A percentile compares a stretch with the other conserved stretches of the same genome.
Evolutionary conservation across 331 rosid genomes (phyloP).

Genomic region (Cucumis variabilis): DNA sequence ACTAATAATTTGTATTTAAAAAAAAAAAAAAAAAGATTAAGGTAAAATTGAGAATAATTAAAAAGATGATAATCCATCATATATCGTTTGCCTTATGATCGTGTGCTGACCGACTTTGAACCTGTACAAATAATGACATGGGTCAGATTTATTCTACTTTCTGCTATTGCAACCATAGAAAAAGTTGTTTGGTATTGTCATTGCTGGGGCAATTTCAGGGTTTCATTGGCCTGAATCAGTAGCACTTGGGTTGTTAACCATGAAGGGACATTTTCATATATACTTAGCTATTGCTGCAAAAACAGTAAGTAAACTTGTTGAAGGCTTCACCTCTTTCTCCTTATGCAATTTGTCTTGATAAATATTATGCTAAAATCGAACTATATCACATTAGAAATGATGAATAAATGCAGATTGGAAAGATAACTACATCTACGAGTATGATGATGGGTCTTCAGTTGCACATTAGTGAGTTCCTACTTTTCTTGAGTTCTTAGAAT

Average conservation of each 20-base stretch:
- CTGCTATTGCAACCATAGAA: slow-evolving; percentile 50
- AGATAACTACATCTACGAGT: slow-evolving; percentile 47
- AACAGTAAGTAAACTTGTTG: slow-evolving; percentile 54
- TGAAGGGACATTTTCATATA: slow-evolving; percentile 93
- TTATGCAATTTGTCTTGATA: background rate
- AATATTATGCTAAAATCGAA: background rate
- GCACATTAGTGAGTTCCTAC: too few relatives aligned
- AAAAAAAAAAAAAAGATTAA: too few relatives aligned
- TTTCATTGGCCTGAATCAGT: slow-evolving; percentile 84
- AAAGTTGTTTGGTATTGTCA: slow-evolving; percentile 72
- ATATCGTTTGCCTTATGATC: background rate
- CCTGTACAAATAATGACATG: slow-evolving; percentile 51
- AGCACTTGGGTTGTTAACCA: slow-evolving; percentile 77
- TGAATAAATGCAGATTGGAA: slow-evolving; percentile 47
- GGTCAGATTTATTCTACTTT: slow-evolving; percentile 51
- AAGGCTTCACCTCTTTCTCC: slow-evolving; percentile 9
- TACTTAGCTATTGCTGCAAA: slow-evolving; percentile 78
- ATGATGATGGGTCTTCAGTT: slow-evolving; percentile 55
- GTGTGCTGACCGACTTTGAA: slow-evolving; percentile 44
- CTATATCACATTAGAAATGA: slow-evolving; percentile 25
- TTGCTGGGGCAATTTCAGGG: slow-evolving; percentile 73
- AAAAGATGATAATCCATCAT: background rate
- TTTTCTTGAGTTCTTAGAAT: too few relatives aligned
- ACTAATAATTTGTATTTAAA: background rate
- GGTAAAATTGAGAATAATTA: background rate